A percentile compares a stretch with the other conserved stretches of the same genome.
phyloP scores from a whole-genome alignment of 495 filamentous ascomycete species.

The Amorphotheca resinae region DNA sequence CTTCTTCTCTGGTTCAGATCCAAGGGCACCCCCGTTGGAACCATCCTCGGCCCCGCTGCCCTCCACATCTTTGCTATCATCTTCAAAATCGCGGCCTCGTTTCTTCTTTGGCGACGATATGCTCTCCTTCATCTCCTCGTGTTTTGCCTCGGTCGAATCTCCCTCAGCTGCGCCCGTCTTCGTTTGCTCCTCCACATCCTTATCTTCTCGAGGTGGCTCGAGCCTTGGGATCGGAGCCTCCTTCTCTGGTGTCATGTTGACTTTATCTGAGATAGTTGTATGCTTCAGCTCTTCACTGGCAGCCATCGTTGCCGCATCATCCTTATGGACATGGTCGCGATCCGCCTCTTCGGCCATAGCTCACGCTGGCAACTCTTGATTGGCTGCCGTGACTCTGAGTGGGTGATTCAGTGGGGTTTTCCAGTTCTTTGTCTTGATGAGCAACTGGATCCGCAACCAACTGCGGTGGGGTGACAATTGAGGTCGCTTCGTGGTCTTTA shows the following conservation, averaged over 20 bases:
- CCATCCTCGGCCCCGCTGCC: conserved; percentile 20
- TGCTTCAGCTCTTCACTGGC: conserved; percentile 43
- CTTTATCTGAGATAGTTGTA: conserved; percentile 38
- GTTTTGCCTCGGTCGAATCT: conserved; percentile 19
- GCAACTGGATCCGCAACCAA: no score
- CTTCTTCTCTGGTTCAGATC: conserved; percentile 44
- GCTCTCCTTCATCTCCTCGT: conserved; percentile 30
- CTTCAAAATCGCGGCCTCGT: conserved; percentile 38
- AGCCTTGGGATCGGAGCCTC: conserved; percentile 2
- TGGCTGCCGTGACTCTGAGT: conserved; percentile 10
- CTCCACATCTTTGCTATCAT: conserved; percentile 29
- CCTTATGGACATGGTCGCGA: conserved; percentile 18
- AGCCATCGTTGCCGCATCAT: conserved; percentile 42
- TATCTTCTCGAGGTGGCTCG: conserved; percentile 11
- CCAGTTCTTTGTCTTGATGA: not conserved
- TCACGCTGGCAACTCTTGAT: conserved; percentile 18
- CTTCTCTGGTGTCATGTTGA: not conserved
- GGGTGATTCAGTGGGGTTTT: conserved; percentile 1
- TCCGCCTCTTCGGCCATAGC: conserved; percentile 10
- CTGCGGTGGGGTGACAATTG: no score
- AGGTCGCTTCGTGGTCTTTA: not conserved
- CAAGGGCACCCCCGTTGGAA: conserved; percentile 23
- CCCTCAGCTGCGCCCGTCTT: conserved; percentile 23
- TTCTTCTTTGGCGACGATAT: conserved; percentile 46
- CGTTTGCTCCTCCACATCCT: conserved; percentile 11